Evolutionary conservation across 495 filamentous ascomycete genomes (phyloP), one percentile per base, ranked within the genome.

Genomic region (Evansstolkia leycettana): DNA sequence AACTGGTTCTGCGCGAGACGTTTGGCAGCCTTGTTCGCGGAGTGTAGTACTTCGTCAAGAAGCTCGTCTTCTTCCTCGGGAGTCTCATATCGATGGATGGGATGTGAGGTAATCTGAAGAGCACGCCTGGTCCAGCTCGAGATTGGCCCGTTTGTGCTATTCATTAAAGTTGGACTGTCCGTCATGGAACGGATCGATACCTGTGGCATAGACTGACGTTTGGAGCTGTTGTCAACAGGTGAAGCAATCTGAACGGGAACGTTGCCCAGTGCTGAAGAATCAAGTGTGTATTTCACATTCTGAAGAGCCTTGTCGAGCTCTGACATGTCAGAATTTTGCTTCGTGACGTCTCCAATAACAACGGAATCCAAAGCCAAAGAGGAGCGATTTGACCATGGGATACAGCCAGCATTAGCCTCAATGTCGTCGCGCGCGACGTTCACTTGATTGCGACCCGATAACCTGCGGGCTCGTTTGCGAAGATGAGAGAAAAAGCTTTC

Each of bases 401-500:
- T 80, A 56, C 87, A 93, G 11, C 87, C 87, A 23, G 84, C 85
- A 47, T 87, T 87, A 28, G 87, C 84, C 49, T 96, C 92, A 29
- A 94, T 60, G 49, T 95, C 88, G 42, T 94, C 88, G 31, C 72
- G 66, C 13, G 67, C 73, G 7, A 84, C 69, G 13, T 80, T 76
- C 17, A 74, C 70, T 55, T 89, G 84, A 48, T 89, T 82, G 16
- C 85, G 78, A 23, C 90, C 92, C 20, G 92, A 99, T 17, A 99
- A 75, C 45, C 92, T 72, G 42, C 92, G 76, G 6, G 92, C 92
- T 16, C 87, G 78, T 57, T 99, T 99, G 27, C 92, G 76, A 5
- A 99, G 70, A 47, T 99, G 92, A 6, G 92, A 95, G 58, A 98
- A 96, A 63, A 95, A 96, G 55, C 89, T 82, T 51, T 96, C 90